Evolutionary conservation across 1,139 yeast genomes (phyloP).

Genomic region (Hansenula lynferdii): DNA sequence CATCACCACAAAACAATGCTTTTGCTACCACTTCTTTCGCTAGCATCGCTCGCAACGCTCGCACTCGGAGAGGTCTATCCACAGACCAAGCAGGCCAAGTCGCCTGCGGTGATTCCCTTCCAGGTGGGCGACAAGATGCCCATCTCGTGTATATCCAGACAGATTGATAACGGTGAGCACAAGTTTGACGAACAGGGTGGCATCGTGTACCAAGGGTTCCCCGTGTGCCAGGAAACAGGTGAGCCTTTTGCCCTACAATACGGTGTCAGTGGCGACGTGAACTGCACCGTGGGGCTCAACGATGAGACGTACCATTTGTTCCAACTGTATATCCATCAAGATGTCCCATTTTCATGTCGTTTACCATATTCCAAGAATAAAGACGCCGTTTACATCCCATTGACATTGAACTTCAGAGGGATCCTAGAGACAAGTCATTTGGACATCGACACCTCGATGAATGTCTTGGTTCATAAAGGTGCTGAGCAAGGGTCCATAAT

Average conservation of each 20-base stretch:
- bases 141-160: slow-evolving; percentile 60
- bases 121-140: slow-evolving; percentile 39
- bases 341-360: slow-evolving; percentile 70
- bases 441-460: slow-evolving; percentile 59
- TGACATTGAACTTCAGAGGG: slow-evolving; percentile 65
- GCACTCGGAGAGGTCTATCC: slow-evolving; percentile 23
- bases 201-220: slow-evolving; percentile 55
- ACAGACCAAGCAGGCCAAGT: slow-evolving; percentile 11
- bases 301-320: slow-evolving; percentile 70
- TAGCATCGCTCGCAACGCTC: slow-evolving; percentile 35
- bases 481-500: slow-evolving; percentile 35
- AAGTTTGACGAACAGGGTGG: slow-evolving; percentile 55
- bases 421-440: slow-evolving; percentile 64
- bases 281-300: slow-evolving; percentile 59
- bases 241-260: slow-evolving; percentile 50
- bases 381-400: slow-evolving; percentile 54
- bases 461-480: slow-evolving; percentile 47
- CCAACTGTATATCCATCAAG: slow-evolving; percentile 73
- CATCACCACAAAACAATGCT: not conserved
- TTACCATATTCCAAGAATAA: slow-evolving; percentile 43
- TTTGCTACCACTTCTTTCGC: not conserved
- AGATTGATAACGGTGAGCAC: slow-evolving; percentile 75
- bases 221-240: slow-evolving; percentile 61
- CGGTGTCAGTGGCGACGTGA: slow-evolving; percentile 46
- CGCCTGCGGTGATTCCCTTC: slow-evolving; percentile 31